Percentiles rank a stretch among this genome's conserved stretches.
These are phyloP conservation scores for Asterochloris erici DNA, from an alignment of 139 green algal species.

Conservation along the genomic window DNA sequence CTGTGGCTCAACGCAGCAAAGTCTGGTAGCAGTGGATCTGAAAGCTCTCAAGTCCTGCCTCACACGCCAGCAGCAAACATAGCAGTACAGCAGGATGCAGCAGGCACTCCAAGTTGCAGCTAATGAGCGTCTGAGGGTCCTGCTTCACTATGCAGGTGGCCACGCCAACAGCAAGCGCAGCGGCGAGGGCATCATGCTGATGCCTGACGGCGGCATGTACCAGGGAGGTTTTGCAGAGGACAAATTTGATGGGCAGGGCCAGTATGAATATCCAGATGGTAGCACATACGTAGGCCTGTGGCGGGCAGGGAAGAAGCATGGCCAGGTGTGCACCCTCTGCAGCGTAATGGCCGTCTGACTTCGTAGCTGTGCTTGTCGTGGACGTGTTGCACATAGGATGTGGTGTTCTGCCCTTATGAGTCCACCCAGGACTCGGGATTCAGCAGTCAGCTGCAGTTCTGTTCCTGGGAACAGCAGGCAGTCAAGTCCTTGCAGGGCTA, in stretches of 20 bases:
- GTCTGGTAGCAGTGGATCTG: too few species aligned
- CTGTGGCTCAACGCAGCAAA: too few species aligned
- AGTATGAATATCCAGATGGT: slow-evolving; percentile 64
- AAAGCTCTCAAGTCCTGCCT: too few species aligned
- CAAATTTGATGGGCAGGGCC: slow-evolving; percentile 62
- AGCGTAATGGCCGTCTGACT: not conserved
- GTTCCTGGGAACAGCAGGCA: not conserved
- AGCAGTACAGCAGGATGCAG: too few species aligned
- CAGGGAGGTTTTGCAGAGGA: slow-evolving; percentile 53
- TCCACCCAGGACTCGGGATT: slow-evolving; percentile 45
- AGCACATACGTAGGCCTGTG: slow-evolving; percentile 62
- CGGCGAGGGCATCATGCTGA: slow-evolving; percentile 51
- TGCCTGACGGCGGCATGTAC: slow-evolving; percentile 61
- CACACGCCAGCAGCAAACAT: too few species aligned
- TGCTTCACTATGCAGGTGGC: slow-evolving; percentile 29
- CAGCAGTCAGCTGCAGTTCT: not conserved
- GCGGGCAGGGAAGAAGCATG: slow-evolving; percentile 55
- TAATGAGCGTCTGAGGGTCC: too few species aligned
- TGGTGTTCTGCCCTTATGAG: slow-evolving; percentile 3
- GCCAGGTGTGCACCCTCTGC: slow-evolving; percentile 20
- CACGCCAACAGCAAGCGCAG: slow-evolving; percentile 42
- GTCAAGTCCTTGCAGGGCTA: not conserved
- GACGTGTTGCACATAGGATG: not conserved
- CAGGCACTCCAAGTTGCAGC: too few species aligned
- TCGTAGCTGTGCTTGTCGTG: not conserved